These are phyloP conservation scores for Hyaloperonospora arabidopsidis DNA, from an alignment of 352 stramenopile species.

Conservation along the genomic window DNA sequence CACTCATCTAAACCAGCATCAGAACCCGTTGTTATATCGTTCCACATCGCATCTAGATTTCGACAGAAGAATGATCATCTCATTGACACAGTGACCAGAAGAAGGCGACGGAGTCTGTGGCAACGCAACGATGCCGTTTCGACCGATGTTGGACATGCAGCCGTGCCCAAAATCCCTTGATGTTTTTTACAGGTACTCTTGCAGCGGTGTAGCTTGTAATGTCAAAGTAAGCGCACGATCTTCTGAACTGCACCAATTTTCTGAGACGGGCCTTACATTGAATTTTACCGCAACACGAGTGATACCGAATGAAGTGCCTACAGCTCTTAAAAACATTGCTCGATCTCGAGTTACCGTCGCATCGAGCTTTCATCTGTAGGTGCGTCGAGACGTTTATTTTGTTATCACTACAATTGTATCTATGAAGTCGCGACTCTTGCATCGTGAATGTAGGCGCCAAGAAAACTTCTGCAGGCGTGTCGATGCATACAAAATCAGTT, in stretches of 20 bases:
- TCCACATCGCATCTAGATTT: no score
- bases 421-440: constrained; percentile 51
- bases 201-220: constrained; percentile 21
- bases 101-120: no score
- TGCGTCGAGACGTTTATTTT: constrained; percentile 25
- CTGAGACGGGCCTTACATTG: constrained; percentile 23
- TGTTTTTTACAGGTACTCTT: constrained; percentile 1
- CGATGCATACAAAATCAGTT: no score
- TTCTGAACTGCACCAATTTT: constrained; percentile 14
- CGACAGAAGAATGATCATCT: no score
- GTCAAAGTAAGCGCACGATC: constrained; percentile 6
- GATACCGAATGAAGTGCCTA: neutral
- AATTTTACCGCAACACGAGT: constrained; percentile 12
- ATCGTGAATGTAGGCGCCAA: constrained; percentile 30
- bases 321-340: constrained; percentile 12
- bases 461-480: no score
- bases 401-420: constrained; percentile 36
- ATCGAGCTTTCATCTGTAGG: constrained; percentile 34
- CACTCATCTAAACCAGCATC: no score
- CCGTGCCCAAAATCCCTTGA: no score
- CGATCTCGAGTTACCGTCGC: constrained; percentile 32
- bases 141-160: no score
- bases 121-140: no score
- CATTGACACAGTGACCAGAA: no score
- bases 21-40: no score